Evolutionary conservation across 1,139 yeast genomes (phyloP).

Genomic region (Geotrichum histeridarum): DNA sequence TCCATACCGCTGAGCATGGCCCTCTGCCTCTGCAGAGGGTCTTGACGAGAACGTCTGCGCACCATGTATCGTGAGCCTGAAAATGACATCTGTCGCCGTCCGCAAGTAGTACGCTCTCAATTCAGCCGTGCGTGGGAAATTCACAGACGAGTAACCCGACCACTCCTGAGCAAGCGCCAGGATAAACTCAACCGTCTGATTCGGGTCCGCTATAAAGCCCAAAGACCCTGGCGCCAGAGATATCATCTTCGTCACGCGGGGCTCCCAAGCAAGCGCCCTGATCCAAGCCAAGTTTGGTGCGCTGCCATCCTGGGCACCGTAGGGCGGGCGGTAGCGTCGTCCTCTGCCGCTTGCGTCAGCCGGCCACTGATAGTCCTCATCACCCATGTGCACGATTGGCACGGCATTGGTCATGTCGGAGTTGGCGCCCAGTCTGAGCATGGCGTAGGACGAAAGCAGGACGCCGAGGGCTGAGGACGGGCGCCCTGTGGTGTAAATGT

Average conservation of each 20-base stretch:
- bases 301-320: background rate
- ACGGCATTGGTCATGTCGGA: constrained; percentile 12
- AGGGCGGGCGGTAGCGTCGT: constrained; percentile 1
- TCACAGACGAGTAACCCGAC: background rate
- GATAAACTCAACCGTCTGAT: constrained; percentile 9
- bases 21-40: background rate
- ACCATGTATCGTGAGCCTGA: constrained; percentile 13
- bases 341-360: background rate
- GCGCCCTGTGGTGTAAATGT: constrained; percentile 10
- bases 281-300: constrained; percentile 14
- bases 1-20: background rate
- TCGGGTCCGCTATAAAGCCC: constrained; percentile 4
- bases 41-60: constrained; percentile 10
- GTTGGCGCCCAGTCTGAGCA: constrained; percentile 13
- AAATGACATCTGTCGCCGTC: constrained; percentile 14
- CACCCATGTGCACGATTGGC: constrained; percentile 3
- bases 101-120: constrained; percentile 6
- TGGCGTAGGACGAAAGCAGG: constrained; percentile 15
- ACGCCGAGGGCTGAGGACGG: constrained; percentile 12
- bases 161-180: constrained; percentile 14
- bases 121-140: background rate
- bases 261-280: constrained; percentile 15
- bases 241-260: constrained; percentile 14
- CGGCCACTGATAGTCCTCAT: background rate
- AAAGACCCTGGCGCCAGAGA: constrained; percentile 9